Evolutionary conservation across 2,329 filamentous ascomycete species (phyloP).

Genomic region (Fusarium paranaense): DNA sequence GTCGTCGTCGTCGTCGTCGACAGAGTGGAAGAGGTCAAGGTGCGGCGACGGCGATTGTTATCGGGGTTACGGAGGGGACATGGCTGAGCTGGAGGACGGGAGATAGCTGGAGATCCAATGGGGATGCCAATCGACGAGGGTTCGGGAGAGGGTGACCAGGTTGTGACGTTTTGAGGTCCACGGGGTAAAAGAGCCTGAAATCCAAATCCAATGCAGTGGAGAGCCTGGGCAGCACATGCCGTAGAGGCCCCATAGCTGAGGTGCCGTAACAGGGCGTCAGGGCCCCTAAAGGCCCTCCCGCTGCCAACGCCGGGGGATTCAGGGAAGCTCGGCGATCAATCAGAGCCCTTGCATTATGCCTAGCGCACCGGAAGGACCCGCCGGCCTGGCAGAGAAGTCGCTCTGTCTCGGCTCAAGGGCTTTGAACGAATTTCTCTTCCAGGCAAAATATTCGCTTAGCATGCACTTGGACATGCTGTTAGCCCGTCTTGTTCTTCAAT

Average conservation of each 20-base stretch:
- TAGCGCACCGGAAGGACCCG: slow-evolving; percentile 45
- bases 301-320: slow-evolving; percentile 28
- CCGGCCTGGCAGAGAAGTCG: slow-evolving; percentile 33
- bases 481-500: slow-evolving; percentile 7
- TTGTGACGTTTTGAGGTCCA: slow-evolving; percentile 31
- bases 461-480: neutral
- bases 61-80: slow-evolving; percentile 39
- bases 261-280: slow-evolving; percentile 19
- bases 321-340: slow-evolving; percentile 41
- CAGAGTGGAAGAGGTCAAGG: slow-evolving; percentile 2
- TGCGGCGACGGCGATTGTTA: slow-evolving; percentile 2
- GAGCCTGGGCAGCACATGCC: slow-evolving; percentile 10
- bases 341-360: slow-evolving; percentile 44
- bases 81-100: slow-evolving; percentile 25
- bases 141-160: slow-evolving; percentile 2
- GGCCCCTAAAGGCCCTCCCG: neutral
- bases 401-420: slow-evolving; percentile 45
- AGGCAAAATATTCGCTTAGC: slow-evolving; percentile 19
- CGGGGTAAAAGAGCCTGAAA: slow-evolving; percentile 29
- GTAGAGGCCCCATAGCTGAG: neutral
- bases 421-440: slow-evolving; percentile 17
- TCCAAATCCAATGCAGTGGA: neutral
- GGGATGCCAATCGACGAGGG: slow-evolving; percentile 36
- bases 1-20: slow-evolving; percentile 4
- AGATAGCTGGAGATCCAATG: slow-evolving; percentile 15